Evolutionary conservation across 2,329 filamentous ascomycete species (phyloP).

Genomic region (Zasmidium cellare): DNA sequence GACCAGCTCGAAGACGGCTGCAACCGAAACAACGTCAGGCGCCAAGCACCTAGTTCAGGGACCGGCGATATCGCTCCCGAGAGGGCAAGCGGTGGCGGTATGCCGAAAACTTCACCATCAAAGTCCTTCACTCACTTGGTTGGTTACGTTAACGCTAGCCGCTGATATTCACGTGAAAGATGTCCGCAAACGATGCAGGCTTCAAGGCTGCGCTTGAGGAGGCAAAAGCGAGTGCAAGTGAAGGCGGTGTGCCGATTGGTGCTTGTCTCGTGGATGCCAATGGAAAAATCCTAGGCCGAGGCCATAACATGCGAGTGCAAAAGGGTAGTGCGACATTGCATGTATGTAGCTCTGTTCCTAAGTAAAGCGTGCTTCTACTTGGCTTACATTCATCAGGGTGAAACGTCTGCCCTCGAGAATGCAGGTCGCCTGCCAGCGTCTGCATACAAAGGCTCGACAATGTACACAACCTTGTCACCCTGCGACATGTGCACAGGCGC

Average conservation of each 20-base stretch:
- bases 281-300: conserved; percentile 68
- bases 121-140: conserved; percentile 3
- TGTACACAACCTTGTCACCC: conserved; percentile 79
- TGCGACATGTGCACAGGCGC: conserved; percentile 83
- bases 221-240: conserved; percentile 54
- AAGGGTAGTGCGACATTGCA: conserved; percentile 70
- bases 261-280: conserved; percentile 66
- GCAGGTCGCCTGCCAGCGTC: conserved; percentile 70
- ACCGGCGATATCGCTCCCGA: no score
- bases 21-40: no score
- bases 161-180: conserved; percentile 4
- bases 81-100: no score
- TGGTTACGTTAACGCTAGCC: neutral
- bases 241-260: conserved; percentile 60
- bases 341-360: conserved; percentile 43
- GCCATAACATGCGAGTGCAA: conserved; percentile 75
- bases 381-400: conserved; percentile 54
- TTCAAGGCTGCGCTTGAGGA: conserved; percentile 61
- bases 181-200: conserved; percentile 46
- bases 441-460: conserved; percentile 70
- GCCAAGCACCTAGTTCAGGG: no score
- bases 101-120: conserved; percentile 9
- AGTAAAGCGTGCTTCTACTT: neutral
- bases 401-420: conserved; percentile 74
- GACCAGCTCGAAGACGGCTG: no score